Evolutionary conservation across 1,284 basidiomycete genomes (phyloP).

Genomic region (Porphyrellus sp.): DNA sequence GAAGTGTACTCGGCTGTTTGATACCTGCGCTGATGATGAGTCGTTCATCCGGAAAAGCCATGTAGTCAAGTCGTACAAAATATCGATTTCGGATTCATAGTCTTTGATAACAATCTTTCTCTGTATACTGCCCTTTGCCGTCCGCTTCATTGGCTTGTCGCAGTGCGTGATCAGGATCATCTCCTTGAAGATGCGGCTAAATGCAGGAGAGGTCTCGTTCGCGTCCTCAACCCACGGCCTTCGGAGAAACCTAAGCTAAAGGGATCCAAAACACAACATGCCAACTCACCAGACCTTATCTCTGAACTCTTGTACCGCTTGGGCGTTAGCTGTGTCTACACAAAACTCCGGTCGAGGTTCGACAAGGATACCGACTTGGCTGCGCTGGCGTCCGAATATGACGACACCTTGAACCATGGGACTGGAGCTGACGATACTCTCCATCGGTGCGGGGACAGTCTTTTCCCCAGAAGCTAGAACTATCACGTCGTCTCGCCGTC

Average conservation of each 20-base stretch:
- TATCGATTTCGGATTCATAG: constrained; percentile 4
- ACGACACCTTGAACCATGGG: constrained; percentile 31
- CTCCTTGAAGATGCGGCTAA: constrained; percentile 33
- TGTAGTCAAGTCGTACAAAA: neutral
- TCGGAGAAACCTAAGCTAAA: constrained; percentile 1
- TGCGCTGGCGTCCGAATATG: constrained; percentile 41
- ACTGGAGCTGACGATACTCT: constrained; percentile 13
- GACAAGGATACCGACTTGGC: constrained; percentile 41
- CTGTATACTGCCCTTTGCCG: constrained; percentile 5
- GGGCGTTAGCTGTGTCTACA: neutral
- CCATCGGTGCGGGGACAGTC: constrained; percentile 29
- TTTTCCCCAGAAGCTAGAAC: constrained; percentile 30
- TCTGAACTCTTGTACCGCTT: constrained; percentile 33
- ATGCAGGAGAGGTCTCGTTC: constrained; percentile 27
- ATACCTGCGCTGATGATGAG: neutral
- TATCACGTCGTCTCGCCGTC: constrained; percentile 28
- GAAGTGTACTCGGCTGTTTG: neutral
- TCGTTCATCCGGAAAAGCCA: neutral
- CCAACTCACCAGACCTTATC: constrained; percentile 38
- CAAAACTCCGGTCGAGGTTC: constrained; percentile 34
- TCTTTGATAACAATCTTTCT: neutral
- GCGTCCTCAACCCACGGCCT: constrained; percentile 31
- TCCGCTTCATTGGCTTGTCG: constrained; percentile 24
- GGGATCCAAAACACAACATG: neutral
- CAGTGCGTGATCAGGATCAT: constrained; percentile 24